Base-by-base conservation (phyloP, 495 filamentous ascomycete species). In the Aspergillus conjunctus region DNA sequence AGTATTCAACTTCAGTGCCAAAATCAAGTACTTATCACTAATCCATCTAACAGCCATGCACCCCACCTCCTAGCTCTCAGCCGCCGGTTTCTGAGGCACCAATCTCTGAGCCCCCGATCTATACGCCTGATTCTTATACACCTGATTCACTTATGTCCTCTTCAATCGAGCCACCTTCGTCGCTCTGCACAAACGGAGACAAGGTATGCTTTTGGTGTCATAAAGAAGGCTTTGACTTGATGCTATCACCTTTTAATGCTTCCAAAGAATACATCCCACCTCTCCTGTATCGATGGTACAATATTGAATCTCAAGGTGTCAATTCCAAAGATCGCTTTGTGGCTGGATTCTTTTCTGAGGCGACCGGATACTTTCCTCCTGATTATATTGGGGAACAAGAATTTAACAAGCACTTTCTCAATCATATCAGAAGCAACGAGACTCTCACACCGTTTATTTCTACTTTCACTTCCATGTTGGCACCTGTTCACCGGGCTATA, bases 271-370 rank as follows among this genome's bases (percentile, higher is more conserved):
- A 67, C 21, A 14, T 70, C 0, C 75, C 75, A 17, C 64, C 60
- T 0, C 17, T 78, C 0, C 51, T 79, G 7, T 79, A 68, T 22
- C 61, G 77, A 14, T 79, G 74, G 71, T 72, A 63, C 3, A 78
- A 77, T 32, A 45, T 60, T 11, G 59, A 72, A 1, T 73, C 71
- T 0, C 71, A 75, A 51, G 77, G 77, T 4, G 51, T 71, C 11
- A 79, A 78, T 45, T 64, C 57, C 0, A 58, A 56, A 3, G 51
- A 9, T 1, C 0, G 60, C 0, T 62, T 73, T 15, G 18, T 68
- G 2, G 73, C 74, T 17, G 73, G 65, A 0, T 37, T 68, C 0
- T 79, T 79, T 43, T 56, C 26, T 11, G 48, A 53, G 6, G 32
- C 57, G 18, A 34, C 39, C 2, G 46, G 45, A 6, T 52, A 56